These are phyloP conservation scores for Trichosporon ovoides DNA, from an alignment of 1,284 basidiomycete genomes.

Conservation along the genomic window DNA sequence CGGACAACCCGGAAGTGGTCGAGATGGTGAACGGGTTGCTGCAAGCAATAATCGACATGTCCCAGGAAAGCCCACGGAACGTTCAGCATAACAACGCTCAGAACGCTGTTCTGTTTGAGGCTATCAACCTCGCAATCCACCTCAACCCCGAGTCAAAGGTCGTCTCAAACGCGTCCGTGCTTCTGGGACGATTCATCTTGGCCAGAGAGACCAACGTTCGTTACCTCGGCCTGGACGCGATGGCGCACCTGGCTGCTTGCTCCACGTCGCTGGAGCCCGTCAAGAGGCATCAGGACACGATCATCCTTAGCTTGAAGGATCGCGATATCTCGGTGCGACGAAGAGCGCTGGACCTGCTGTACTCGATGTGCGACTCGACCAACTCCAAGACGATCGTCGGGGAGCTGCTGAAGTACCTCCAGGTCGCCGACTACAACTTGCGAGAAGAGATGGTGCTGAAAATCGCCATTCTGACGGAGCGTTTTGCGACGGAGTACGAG, in stretches of 20 bases:
- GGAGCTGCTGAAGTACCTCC: constrained; percentile 86
- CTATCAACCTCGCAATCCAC: constrained; percentile 95
- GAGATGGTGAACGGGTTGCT: constrained; percentile 76
- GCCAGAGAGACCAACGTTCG: constrained; percentile 98
- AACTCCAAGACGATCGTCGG: constrained; percentile 94
- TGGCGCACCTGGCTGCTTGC: constrained; percentile 94
- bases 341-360: constrained; percentile 88
- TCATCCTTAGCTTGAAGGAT: constrained; percentile 89
- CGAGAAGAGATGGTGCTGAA: constrained; percentile 98
- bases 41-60: constrained; percentile 85
- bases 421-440: constrained; percentile 89
- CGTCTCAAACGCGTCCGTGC: constrained; percentile 81
- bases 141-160: constrained; percentile 85
- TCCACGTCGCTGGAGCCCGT: constrained; percentile 84
- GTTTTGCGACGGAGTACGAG: constrained; percentile 75
- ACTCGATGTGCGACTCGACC: constrained; percentile 97
- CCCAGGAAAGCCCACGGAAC: constrained; percentile 83
- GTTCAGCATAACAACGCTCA: constrained; percentile 99
- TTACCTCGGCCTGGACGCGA: constrained; percentile 94
- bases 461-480: constrained; percentile 95
- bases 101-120: constrained; percentile 96
- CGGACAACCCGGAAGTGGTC: constrained; percentile 81
- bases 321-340: constrained; percentile 95
- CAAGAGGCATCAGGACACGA: constrained; percentile 92
- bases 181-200: constrained; percentile 91